Evolutionary conservation across 2,329 filamentous ascomycete genomes (phyloP), one percentile per base, ranked within the genome.

Genomic region (Rhexocercosporidium sp.): DNA sequence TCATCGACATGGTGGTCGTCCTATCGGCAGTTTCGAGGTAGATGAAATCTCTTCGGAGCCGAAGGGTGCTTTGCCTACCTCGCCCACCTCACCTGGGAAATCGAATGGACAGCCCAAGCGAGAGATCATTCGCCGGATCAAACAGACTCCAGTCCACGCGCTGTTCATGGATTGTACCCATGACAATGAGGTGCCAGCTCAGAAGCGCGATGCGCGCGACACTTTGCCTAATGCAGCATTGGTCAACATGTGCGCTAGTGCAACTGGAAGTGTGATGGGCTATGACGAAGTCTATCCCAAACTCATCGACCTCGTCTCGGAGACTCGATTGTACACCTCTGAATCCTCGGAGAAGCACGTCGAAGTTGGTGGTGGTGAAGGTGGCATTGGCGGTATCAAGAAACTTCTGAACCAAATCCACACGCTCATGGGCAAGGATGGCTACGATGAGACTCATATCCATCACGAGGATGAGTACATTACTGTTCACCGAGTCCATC

Each of bases 91-190:
- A 1, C 76, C 75, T 65, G 76, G 73, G 3, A 65, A 70, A 75
- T 51, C 69, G 3, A 76, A 77, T 66, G 72, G 76, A 5, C 71
- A 77, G 14, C 69, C 77, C 16, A 77, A 78, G 12, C 75, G 59
- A 67, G 74, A 75, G 75, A 86, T 92, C 20, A 85, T 97, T 71
- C 91, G 90, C 71, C 90, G 86, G 69, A 94, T 99, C 79, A 92
- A 93, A 72, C 90, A 92, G n/a, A 92, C 89, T 3, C 93, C 94
- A 3, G 91, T 98, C 0, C 94, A 97, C 72, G 96, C 95, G 0
- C 83, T 99, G 0, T 97, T 99, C 80, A 98, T 98, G 94, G 96
- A 99, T 78, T 99, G 96, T 79, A 99, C 96, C 0, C 96, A 99
- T 78, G 96, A 99, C 81, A 99, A 99, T 74, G 95, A 99, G 81